Evolutionary conservation across 306 rosid genomes (phyloP), one percentile per base, ranked within the genome.

Genomic region (Prunus campanulata): DNA sequence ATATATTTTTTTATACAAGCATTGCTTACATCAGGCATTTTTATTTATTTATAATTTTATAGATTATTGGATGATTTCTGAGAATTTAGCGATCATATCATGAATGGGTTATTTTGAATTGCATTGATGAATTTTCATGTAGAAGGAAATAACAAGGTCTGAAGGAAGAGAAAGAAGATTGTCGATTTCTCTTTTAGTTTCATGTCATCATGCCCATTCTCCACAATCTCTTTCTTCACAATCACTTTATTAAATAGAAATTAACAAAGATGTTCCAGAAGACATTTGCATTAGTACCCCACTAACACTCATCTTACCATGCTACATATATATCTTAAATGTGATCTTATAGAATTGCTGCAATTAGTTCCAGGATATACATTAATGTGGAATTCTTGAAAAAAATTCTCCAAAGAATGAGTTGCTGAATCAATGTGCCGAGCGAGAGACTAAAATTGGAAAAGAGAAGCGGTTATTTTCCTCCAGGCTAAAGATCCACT

Each of bases 321-420:
- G 68, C 60, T 82, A 60, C 81, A 72, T 20, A 25, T 30, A 72
- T 39, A 25, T 30, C 78, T 60, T 51, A 59, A 50, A 75, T 65
- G 63, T 59, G 49, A 24, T 56, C 74, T 72, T 61, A 46, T 42
- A 46, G 80, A 80, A 81, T 24, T 51, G 70, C 64, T 76, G 79
- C 77, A 81, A 79, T 83, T 82, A 85, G 89, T 82, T 57, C 69
- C 78, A 61, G 81, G 46, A 80, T 68, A 71, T 87, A 78, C 67
- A 85, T 56, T 24, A 60, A 60, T 49, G 74, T 54, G 70, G 83
- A 80, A 65, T 87, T 79, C 86, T 69, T 61, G 19, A 70, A 81
- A 74, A 74, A 81, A 84, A 84, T 78, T 77, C 85, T 54, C 80
- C 66, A 87, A 85, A 87, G 89, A 83, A 85, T 87, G 86, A 78